Evolutionary conservation across 305 asterid species (phyloP), one percentile per base, ranked within the genome.

Genomic region (Plantago lanceolata): DNA sequence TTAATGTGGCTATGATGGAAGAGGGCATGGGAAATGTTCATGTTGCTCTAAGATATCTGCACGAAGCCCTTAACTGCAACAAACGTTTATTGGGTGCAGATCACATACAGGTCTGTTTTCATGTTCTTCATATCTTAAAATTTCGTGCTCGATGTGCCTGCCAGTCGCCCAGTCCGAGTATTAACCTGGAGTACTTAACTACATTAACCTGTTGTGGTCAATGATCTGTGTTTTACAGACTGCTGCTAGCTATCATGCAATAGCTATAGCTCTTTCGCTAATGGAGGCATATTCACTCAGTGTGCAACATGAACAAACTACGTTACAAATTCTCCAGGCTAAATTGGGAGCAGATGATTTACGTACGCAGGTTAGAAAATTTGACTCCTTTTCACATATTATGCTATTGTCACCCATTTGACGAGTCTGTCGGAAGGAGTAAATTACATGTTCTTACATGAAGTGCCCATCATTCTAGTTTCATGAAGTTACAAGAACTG

Each of bases 21-120:
- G 99, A 94, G 79, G 99, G 99, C 61, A 94, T 90, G 97, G 99
- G 99, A 69, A 94, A 94, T 86, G 99, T 82, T 64, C 94, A 94
- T 60, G 90, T 90, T 73, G 99, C 99, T 73, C 99, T 94, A 68
- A 77, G 99, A 79, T 94, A 90, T 84, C 85, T 94, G 73, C 99
- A 94, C 19, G 99, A 94, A 86, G 99, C 99, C 75, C 96, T 94
- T 17, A 94, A 94, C 77, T 94, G 99, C 85, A 94, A 94, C 78
- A 79, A 83, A 78, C 76, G 88, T 74, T 76, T 94, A 68, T 71
- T 94, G 66, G 99, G 97, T 78, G 96, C 89, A 66, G 97, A 94
- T 77, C 99, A 94, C 80, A 90, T 94, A 71, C 99, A 94, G 96
- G 99, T 94, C 71, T 68, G 50, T 48, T 62, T 57, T 74, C 53